Base-by-base conservation (phyloP, 306 rosid genomes). In the Quercus mongolica region DNA sequence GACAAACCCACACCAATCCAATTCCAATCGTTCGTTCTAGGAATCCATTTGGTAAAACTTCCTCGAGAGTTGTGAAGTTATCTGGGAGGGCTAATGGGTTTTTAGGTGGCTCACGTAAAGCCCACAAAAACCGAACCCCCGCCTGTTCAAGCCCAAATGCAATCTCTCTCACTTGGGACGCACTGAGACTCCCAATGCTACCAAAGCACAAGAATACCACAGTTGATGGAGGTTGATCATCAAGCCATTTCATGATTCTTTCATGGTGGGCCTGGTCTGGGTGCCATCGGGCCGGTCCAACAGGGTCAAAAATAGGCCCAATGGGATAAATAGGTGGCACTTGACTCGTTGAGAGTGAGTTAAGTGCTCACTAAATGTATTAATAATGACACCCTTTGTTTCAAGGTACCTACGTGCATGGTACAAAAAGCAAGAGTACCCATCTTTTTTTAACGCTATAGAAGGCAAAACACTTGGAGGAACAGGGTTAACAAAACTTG, bases 1-100 rank as follows among this genome's bases (percentile, higher is more conserved):
- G 17, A 81, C 82, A 89, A 85, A 86, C 4, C 91, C 90, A 11
- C 19, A 89, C 88, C n/a, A 87, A 35, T 1, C 96, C 93, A 1
- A 77, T 74, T 26, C 5, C 69, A 3, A 1, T 14, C 7, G 85
- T 91, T 5, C 90, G 78, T 69, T 87, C 68, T 6, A 84, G 19
- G 63, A 91, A 91, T 2, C 90, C 89, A 1, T 25, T 12, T 0
- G 92, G 90, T 15, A 91, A 17, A 1, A 74, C 87, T 0, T 80
- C 44, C 10, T 49, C 44, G 0, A 21, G n/a, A 15, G 52, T 49
- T 5, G 1, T 0, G 7, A 19, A 86, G 0, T 85, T 83, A 1
- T 17, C 63, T 0, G 92, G 91, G 20, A 74, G 86, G 2, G 82
- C 65, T 0, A 79, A 21, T 1, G 0, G 75, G 74, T 85, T 76